These are phyloP conservation scores for Raphanus raphanistrum DNA, from an alignment of 345 rosid species.

Conservation along the genomic window DNA sequence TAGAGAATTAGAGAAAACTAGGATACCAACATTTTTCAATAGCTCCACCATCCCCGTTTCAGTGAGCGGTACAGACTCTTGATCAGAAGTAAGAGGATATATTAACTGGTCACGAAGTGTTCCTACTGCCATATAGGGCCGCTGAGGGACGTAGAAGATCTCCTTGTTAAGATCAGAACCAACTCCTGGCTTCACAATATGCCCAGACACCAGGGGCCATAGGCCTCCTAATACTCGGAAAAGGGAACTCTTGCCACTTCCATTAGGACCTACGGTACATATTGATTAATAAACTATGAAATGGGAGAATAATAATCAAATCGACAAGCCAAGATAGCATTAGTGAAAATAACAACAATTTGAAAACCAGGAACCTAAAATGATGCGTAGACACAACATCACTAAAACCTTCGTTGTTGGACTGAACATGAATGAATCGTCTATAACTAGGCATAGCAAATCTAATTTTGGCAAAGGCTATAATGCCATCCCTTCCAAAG, in stretches of 20 bases:
- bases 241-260: conserved; percentile 99
- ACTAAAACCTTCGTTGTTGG: background rate
- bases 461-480: conserved; percentile 7
- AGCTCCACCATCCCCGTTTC: conserved; percentile 82
- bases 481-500: conserved; percentile 9
- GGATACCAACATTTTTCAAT: conserved; percentile 71
- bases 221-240: conserved; percentile 99
- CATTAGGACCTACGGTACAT: conserved; percentile 85
- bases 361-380: conserved; percentile 12
- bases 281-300: conserved; percentile 8
- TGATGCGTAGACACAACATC: conserved; percentile 1
- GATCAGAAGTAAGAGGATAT: conserved; percentile 86
- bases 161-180: conserved; percentile 99
- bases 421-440: conserved; percentile 1
- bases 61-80: conserved; percentile 70
- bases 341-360: too few species aligned
- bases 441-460: conserved; percentile 23
- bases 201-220: conserved; percentile 95
- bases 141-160: conserved; percentile 95
- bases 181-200: conserved; percentile 94
- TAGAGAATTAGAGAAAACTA: background rate
- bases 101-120: conserved; percentile 96
- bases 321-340: background rate
- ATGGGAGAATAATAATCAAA: background rate
- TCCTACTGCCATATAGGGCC: conserved; percentile 98